Percentiles rank a stretch among this genome's conserved stretches.
These are phyloP conservation scores for Echria macrotheca DNA, from an alignment of 495 filamentous ascomycete genomes.

Conservation along the genomic window DNA sequence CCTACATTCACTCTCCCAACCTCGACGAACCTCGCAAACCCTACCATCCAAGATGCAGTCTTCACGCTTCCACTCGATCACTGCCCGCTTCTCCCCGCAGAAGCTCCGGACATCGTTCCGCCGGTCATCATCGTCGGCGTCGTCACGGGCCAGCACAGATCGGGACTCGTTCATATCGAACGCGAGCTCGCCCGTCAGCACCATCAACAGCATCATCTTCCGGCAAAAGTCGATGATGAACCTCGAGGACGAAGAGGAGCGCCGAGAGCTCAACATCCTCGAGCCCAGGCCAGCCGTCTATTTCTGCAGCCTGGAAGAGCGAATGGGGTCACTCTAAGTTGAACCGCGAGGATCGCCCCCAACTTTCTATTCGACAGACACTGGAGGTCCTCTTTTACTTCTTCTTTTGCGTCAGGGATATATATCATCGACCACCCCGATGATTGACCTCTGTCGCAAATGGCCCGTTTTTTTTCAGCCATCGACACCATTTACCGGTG, in stretches of 20 bases:
- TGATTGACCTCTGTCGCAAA: too few species aligned
- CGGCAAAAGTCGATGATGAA: slow-evolving; percentile 41
- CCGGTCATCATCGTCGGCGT: slow-evolving; percentile 38
- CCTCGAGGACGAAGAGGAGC: slow-evolving; percentile 43
- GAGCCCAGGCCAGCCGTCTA: slow-evolving; percentile 50
- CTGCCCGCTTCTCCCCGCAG: slow-evolving; percentile 40
- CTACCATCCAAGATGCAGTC: slow-evolving; percentile 34
- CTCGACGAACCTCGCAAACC: background rate
- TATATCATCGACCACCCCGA: too few species aligned
- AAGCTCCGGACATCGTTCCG: slow-evolving; percentile 47
- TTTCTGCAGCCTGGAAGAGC: slow-evolving; percentile 51
- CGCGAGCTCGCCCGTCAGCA: slow-evolving; percentile 38
- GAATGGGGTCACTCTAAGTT: slow-evolving; percentile 37
- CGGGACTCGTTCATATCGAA: slow-evolving; percentile 37
- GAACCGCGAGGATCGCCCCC: background rate
- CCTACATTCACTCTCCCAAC: slow-evolving; percentile 12
- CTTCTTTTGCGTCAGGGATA: background rate
- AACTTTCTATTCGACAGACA: background rate
- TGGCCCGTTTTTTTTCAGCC: background rate
- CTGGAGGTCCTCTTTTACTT: background rate
- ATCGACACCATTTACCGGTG: background rate
- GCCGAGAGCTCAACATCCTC: slow-evolving; percentile 43
- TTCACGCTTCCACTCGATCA: slow-evolving; percentile 47
- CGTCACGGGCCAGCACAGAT: slow-evolving; percentile 34
- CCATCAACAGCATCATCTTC: slow-evolving; percentile 49